These are phyloP conservation scores for Pisolithus sp. DNA, from an alignment of 768 basidiomycete genomes.

Conservation along the genomic window DNA sequence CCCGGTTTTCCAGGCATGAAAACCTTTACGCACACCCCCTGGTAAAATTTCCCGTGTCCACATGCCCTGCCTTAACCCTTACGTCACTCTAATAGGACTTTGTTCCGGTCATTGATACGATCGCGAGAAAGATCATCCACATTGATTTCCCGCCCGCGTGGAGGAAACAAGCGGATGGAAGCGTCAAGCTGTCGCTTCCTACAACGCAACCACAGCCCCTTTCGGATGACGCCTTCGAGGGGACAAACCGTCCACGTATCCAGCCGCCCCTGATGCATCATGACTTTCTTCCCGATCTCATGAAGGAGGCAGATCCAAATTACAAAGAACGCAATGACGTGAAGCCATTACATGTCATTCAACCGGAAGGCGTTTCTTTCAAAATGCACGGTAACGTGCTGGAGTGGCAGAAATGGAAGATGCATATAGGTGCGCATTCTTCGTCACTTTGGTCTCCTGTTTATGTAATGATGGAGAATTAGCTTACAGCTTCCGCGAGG, in stretches of 20 bases:
- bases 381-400: conserved; percentile 70
- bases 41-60: conserved; percentile 34
- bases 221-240: conserved; percentile 40
- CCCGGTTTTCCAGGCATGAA: conserved; percentile 68
- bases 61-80: conserved; percentile 9
- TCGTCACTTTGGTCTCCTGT: neutral
- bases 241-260: conserved; percentile 64
- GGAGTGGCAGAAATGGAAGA: conserved; percentile 96
- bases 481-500: conserved; percentile 78
- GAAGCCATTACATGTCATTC: conserved; percentile 78
- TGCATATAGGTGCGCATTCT: conserved; percentile 64
- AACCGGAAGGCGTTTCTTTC: conserved; percentile 91
- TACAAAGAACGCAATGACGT: conserved; percentile 60
- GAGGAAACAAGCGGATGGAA: conserved; percentile 36
- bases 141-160: conserved; percentile 79
- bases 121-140: conserved; percentile 68
- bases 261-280: conserved; percentile 60
- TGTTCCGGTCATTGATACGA: conserved; percentile 65
- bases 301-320: conserved; percentile 47
- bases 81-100: conserved; percentile 48
- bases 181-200: conserved; percentile 30
- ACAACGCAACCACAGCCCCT: conserved; percentile 41
- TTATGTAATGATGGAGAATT: neutral
- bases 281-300: conserved; percentile 84
- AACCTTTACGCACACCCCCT: conserved; percentile 89